Evolutionary conservation across 108 stramenopile genomes (phyloP).

Genomic region (Nitzschia inconspicua): DNA sequence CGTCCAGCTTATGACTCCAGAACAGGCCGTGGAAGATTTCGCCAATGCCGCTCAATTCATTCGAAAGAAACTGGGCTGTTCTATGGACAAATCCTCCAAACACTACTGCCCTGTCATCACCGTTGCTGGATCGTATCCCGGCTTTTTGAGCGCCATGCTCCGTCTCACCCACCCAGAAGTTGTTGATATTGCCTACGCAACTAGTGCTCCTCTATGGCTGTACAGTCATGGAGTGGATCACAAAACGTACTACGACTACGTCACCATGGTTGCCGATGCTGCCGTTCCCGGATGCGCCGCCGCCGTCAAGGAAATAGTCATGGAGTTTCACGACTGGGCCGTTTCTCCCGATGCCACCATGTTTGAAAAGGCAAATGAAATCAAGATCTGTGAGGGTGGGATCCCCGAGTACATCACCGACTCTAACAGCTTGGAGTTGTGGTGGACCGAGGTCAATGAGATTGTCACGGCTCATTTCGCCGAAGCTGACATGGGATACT

Average conservation of each 20-base stretch:
- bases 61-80: conserved; percentile 8
- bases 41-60: conserved; percentile 11
- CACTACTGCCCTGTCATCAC: conserved; percentile 80
- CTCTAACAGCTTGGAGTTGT: conserved; percentile 15
- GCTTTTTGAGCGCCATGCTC: conserved; percentile 70
- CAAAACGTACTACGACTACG: conserved; percentile 66
- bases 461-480: conserved; percentile 60
- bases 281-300: conserved; percentile 47
- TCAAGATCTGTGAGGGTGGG: conserved; percentile 36
- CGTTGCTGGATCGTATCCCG: conserved; percentile 81
- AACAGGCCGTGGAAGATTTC: conserved; percentile 44
- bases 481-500: conserved; percentile 69
- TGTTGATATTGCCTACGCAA: conserved; percentile 65
- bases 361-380: too few relatives aligned
- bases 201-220: conserved; percentile 63
- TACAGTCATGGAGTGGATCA: conserved; percentile 52
- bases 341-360: conserved; percentile 32
- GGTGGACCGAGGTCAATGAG: conserved; percentile 40
- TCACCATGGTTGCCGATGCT: conserved; percentile 53
- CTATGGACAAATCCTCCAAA: conserved; percentile 14
- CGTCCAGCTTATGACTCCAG: conserved; percentile 32
- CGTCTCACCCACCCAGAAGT: conserved; percentile 60
- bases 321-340: background rate
- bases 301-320: conserved; percentile 36
- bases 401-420: conserved; percentile 49